These are phyloP conservation scores for Coemansia sp. DNA, from an alignment of 192 early-diverging fungal species.

Conservation along the genomic window DNA sequence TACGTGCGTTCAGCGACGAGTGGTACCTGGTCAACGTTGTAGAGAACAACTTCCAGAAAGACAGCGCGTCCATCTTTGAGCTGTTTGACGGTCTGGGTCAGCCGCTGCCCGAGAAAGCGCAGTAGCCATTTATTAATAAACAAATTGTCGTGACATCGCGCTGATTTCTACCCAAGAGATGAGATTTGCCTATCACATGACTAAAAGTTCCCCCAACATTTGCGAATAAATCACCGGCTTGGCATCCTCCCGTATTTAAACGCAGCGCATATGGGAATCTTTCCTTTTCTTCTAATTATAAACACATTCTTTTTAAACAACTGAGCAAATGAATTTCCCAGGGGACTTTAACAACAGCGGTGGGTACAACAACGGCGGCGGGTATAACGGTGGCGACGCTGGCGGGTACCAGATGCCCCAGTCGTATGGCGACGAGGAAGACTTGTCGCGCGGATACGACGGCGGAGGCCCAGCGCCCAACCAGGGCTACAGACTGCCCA, in stretches of 20 bases:
- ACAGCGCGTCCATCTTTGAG: constrained; percentile 45
- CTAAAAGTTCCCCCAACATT: not conserved
- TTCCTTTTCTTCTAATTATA: not conserved
- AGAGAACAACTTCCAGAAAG: constrained; percentile 80
- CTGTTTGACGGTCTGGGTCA: constrained; percentile 33
- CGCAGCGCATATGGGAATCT: not conserved
- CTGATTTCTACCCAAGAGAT: too few species aligned
- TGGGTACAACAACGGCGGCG: constrained; percentile 1
- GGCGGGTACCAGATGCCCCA: constrained; percentile 15
- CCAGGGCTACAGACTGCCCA: not conserved
- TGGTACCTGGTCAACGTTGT: constrained; percentile 95
- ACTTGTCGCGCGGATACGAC: constrained; percentile 5
- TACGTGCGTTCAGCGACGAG: constrained; percentile 63
- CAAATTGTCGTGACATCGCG: too few species aligned
- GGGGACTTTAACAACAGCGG: not conserved
- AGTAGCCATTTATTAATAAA: too few species aligned
- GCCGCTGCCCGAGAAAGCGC: too few species aligned
- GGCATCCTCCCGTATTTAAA: not conserved
- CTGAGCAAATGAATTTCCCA: not conserved
- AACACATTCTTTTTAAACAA: not conserved
- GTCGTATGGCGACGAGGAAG: not conserved
- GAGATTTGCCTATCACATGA: too few species aligned
- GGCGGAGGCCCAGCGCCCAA: not conserved
- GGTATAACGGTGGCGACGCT: constrained; percentile 8
- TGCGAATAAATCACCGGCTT: not conserved